A percentile compares a stretch with the other conserved stretches of the same genome.
Conservation (phyloP, 75 land plant genomes). For the Pinus taeda region DNA sequence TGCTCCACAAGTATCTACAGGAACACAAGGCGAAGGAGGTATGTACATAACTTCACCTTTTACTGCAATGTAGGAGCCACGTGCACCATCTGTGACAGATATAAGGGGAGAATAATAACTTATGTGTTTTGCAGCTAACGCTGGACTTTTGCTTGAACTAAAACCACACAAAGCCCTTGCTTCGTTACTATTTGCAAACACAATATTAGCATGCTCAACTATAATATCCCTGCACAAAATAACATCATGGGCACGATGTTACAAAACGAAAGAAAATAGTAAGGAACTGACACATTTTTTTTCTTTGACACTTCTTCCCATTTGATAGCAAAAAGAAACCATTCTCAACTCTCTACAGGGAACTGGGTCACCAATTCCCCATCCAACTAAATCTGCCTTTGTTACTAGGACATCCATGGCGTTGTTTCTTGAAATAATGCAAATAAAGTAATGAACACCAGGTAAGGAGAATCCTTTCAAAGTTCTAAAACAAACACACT, state of each 20-base stretch:
- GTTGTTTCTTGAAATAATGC: not conserved
- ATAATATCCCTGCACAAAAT: slow-evolving; percentile 76
- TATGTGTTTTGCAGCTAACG: slow-evolving; percentile 57
- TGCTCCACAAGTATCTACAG: slow-evolving; percentile 96
- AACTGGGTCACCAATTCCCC: not conserved
- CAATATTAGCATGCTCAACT: slow-evolving; percentile 70
- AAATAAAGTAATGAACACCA: not conserved
- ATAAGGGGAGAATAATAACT: slow-evolving; percentile 80
- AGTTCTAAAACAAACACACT: too few species aligned
- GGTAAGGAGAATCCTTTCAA: not conserved
- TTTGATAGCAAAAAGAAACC: not conserved
- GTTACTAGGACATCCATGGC: not conserved
- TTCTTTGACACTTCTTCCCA: not conserved
- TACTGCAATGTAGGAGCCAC: slow-evolving; percentile 86
- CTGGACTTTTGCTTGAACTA: slow-evolving; percentile 51
- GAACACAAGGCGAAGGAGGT: slow-evolving; percentile 77
- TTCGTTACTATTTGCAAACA: slow-evolving; percentile 86
- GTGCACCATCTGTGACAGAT: slow-evolving; percentile 89
- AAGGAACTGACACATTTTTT: not conserved
- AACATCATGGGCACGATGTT: not conserved
- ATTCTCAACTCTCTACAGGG: not conserved
- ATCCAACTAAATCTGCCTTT: not conserved
- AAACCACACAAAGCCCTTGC: slow-evolving; percentile 77
- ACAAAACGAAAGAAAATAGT: slow-evolving; percentile 5
- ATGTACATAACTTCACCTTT: slow-evolving; percentile 80